Conservation (phyloP, 2,329 filamentous ascomycete species). For the Xylaria sp. region DNA sequence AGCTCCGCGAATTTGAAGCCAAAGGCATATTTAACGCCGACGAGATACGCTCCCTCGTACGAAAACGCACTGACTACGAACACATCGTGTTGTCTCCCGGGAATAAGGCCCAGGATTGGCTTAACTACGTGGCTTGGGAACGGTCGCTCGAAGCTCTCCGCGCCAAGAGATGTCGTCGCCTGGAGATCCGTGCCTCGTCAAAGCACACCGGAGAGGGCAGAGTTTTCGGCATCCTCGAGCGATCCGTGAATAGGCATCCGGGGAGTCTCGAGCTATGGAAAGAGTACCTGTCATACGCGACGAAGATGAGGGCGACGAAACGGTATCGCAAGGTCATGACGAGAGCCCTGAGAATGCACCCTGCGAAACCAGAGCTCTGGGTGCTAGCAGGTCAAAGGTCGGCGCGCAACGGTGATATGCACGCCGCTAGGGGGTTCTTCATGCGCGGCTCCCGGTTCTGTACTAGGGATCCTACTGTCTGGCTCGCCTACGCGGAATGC, state of each 20-base stretch:
- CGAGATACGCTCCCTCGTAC: conserved; percentile 86
- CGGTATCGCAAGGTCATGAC: conserved; percentile 69
- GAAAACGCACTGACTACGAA: conserved; percentile 91
- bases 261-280: conserved; percentile 84
- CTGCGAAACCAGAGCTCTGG: conserved; percentile 84
- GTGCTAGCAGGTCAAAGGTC: conserved; percentile 80
- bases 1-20: conserved; percentile 88
- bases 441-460: conserved; percentile 90
- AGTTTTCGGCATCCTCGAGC: conserved; percentile 87
- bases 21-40: conserved; percentile 91
- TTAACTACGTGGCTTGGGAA: conserved; percentile 79
- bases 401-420: conserved; percentile 85
- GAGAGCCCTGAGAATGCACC: conserved; percentile 81
- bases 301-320: conserved; percentile 69
- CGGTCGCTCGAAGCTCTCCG: conserved; percentile 75
- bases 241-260: conserved; percentile 82
- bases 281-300: conserved; percentile 84
- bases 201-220: conserved; percentile 78
- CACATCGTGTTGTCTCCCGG: conserved; percentile 86
- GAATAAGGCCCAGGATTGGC: conserved; percentile 77
- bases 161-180: conserved; percentile 79
- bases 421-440: conserved; percentile 81
- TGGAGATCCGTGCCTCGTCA: conserved; percentile 73
- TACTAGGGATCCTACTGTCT: conserved; percentile 73
- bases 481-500: conserved; percentile 87